These are phyloP conservation scores for Nicotiana otophora DNA, from an alignment of 257 asterid genomes.

Conservation along the genomic window DNA sequence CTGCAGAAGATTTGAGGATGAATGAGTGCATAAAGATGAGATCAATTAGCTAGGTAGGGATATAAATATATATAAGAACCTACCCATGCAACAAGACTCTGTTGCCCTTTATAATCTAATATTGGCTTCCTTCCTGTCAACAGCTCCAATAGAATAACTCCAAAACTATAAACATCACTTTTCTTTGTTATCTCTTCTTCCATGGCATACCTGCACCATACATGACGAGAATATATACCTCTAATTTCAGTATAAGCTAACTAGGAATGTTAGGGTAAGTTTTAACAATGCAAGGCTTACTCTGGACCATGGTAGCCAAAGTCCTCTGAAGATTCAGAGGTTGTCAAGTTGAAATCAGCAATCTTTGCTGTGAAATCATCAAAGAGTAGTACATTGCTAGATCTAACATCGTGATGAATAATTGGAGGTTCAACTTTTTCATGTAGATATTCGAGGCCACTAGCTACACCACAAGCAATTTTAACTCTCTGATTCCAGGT, in stretches of 20 bases:
- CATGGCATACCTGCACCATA: constrained; percentile 57
- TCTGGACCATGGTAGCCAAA: constrained; percentile 90
- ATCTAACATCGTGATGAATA: constrained; percentile 76
- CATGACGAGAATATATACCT: too few species aligned
- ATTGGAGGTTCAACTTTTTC: constrained; percentile 72
- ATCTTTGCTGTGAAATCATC: constrained; percentile 67
- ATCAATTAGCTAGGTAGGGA: background rate
- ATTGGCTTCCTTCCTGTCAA: constrained; percentile 77
- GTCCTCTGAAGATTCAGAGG: constrained; percentile 68
- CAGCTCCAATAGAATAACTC: constrained; percentile 65
- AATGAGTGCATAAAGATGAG: background rate
- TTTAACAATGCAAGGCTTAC: constrained; percentile 26
- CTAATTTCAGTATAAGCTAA: background rate
- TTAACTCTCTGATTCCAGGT: constrained; percentile 72
- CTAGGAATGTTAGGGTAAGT: background rate
- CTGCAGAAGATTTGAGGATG: constrained; percentile 23
- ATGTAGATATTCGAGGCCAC: constrained; percentile 72
- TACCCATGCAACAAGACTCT: constrained; percentile 76
- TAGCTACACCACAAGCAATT: constrained; percentile 80
- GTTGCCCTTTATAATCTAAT: constrained; percentile 83
- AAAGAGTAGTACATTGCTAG: constrained; percentile 78
- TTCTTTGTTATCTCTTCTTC: constrained; percentile 65
- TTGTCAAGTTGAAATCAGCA: constrained; percentile 69
- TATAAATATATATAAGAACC: background rate
- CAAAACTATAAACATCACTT: constrained; percentile 78